Evolutionary conservation across 306 rosid species (phyloP), one percentile per base, ranked within the genome.

Genomic region (Quercus robur): DNA sequence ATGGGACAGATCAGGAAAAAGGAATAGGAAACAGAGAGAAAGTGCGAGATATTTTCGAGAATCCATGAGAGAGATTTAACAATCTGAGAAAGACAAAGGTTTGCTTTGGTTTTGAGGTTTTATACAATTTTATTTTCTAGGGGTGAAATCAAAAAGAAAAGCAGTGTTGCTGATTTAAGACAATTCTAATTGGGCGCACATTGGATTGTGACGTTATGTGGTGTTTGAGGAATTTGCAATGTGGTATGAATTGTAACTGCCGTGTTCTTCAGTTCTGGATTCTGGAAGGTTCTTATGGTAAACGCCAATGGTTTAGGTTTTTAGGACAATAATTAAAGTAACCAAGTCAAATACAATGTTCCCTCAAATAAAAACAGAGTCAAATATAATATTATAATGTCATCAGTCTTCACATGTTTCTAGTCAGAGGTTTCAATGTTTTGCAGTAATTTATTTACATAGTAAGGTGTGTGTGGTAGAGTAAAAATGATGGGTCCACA

Each of bases 1-100:
- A 51, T 81, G 86, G 25, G 90, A 81, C 80, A 81, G 74, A 84
- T 77, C 77, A 18, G 89, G 71, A 58, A 85, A 81, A 31, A 89
- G 59, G 77, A 84, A 86, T 71, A 88, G 71, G 55, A 84, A 82
- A 79, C 81, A 84, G 78, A 89, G 81, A 21, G 80, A 77, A 35
- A 85, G 18, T 8, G 75, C 66, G 8, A 87, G 52, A n/a, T 80
- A 21, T 74, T 38, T 72, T 33, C 74, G 83, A 49, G 78, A 74
- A 69, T 84, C 85, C 97, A 93, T 93, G 51, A 63, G 76, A 68
- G 71, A 49, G 3, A 51, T 35, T 62, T 4, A 74, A 62, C 67
- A 63, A 62, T 49, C 21, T n/a, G 75, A 67, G 15, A 49, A 38
- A n/a, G 52, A 35, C 26, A 30, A 81, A 35, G 10, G 5, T 46